Base-by-base conservation (phyloP, 257 asterid species). In the Plantago major region DNA sequence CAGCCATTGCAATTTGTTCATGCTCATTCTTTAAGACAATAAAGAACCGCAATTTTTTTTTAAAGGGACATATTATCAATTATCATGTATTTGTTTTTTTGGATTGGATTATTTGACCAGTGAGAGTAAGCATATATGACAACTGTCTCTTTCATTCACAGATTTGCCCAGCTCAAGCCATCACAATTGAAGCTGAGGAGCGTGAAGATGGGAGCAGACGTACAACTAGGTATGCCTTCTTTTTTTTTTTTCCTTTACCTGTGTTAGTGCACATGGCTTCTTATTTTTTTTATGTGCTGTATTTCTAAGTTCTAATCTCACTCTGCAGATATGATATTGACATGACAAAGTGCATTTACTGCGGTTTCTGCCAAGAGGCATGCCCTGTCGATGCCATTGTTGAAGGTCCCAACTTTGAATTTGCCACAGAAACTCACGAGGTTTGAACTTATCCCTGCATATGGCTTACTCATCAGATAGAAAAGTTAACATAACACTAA, bases 361-460 rank as follows among this genome's bases (percentile, higher is more conserved):
- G 94, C 62, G 98, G 98, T 53, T 91, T 91, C 64, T 88, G 96
- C 81, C 98, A 88, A 88, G 98, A 91, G 73, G 96, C 98, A 17
- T 91, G 96, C 72, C 98, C 98, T 12, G 96, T 91, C 10, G 96
- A 91, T 76, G 98, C 98, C 76, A 91, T 91, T 53, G 98, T 91
- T 49, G 96, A 91, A 78, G 96, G 98, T 42, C 98, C 96, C 73
- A 88, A 91, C 84, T 91, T 88, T 33, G 98, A 88, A 63, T 91
- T 88, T 16, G 94, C 96, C n/a, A 91, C 96, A 0, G 94, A 91
- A 77, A 87, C 97, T 51, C 92, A 87, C 3, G 97, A 90, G 97
- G 97, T 87, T 71, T 37, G 58, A 66, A 38, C 53, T 28, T 43
- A 11, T 19, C 16, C 16, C 40, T 17, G 43, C 30, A 9, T n/a